A percentile compares a stretch with the other conserved stretches of the same genome.
Evolutionary conservation across 2,329 filamentous ascomycete species (phyloP).

Genomic region (Gaeumannomyces tritici): DNA sequence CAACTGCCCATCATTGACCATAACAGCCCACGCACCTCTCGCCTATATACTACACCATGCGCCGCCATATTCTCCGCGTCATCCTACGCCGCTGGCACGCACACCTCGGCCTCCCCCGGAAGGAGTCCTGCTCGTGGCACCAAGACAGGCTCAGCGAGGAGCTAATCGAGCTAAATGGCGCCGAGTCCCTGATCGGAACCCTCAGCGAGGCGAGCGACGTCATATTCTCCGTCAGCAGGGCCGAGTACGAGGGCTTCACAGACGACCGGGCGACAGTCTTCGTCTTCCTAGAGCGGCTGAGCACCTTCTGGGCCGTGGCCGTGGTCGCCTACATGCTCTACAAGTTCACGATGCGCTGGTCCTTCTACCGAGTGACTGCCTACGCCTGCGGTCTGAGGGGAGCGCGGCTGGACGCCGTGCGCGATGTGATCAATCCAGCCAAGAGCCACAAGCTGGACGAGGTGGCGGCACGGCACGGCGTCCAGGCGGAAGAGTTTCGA

Average conservation of each 20-base stretch:
- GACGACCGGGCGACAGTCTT: constrained; percentile 16
- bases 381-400: constrained; percentile 16
- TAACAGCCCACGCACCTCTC: no score
- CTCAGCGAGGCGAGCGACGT: constrained; percentile 36
- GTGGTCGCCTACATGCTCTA: constrained; percentile 30
- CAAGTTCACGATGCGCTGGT: constrained; percentile 32
- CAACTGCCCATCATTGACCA: neutral
- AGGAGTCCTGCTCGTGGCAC: constrained; percentile 26
- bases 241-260: constrained; percentile 25
- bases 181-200: constrained; percentile 17
- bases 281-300: constrained; percentile 7
- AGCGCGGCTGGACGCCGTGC: constrained; percentile 13
- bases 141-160: constrained; percentile 27
- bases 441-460: constrained; percentile 25
- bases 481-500: neutral
- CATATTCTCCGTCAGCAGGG: constrained; percentile 28
- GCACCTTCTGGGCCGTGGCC: neutral
- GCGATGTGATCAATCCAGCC: constrained; percentile 33
- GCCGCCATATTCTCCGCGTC: neutral
- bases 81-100: constrained; percentile 1
- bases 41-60: neutral
- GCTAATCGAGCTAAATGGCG: constrained; percentile 21
- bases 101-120: constrained; percentile 15
- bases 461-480: constrained; percentile 26
- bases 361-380: constrained; percentile 27